Conservation (phyloP, 139 green algal species). For the Cymbomonas tetramitiformis region DNA sequence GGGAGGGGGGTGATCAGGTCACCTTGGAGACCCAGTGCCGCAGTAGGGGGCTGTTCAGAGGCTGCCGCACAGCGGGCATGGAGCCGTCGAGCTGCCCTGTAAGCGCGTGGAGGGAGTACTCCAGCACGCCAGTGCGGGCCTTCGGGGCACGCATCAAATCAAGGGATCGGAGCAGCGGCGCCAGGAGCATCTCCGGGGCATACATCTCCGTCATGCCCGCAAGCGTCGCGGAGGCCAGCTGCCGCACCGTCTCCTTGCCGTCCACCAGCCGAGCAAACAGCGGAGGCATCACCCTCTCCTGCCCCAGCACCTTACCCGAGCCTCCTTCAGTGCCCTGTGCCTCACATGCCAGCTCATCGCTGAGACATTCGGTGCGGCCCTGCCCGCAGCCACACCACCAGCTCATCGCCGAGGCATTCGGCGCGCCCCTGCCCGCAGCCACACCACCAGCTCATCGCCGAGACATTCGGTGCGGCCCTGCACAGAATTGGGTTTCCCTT, state of each 20-base stretch:
- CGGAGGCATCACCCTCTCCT: slow-evolving; percentile 39
- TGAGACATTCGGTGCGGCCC: no score
- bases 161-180: slow-evolving; percentile 29
- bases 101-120: slow-evolving; percentile 24
- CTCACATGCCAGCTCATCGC: no score
- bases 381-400: no score
- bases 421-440: no score
- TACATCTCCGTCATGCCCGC: slow-evolving; percentile 9
- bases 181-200: slow-evolving; percentile 29
- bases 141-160: slow-evolving; percentile 28
- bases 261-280: slow-evolving; percentile 40
- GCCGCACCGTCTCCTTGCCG: slow-evolving; percentile 30
- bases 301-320: no score
- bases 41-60: slow-evolving; percentile 7
- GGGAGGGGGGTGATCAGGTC: no score
- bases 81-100: neutral
- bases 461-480: no score
- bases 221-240: neutral
- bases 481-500: no score
- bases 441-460: no score
- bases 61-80: neutral
- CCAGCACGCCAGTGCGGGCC: slow-evolving; percentile 37
- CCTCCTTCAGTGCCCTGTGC: no score
- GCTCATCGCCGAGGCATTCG: no score
- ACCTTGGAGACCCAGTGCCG: slow-evolving; percentile 34